Percentiles rank a stretch among this genome's conserved stretches.
phyloP scores from a whole-genome alignment of 768 basidiomycete genomes.

The Lactifluus subvellereus region DNA sequence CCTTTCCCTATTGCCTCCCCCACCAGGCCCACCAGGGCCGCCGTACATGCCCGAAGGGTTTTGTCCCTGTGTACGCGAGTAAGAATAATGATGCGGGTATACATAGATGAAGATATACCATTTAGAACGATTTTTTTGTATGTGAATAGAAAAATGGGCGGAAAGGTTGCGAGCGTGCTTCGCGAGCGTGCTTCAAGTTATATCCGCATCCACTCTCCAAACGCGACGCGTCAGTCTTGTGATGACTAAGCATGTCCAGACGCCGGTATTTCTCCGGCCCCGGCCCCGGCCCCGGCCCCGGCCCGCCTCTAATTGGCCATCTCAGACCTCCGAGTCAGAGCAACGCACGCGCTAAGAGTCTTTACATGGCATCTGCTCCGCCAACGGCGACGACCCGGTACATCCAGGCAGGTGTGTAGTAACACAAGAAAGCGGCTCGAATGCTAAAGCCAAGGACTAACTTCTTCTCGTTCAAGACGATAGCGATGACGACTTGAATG shows the following conservation, averaged over 20 bases:
- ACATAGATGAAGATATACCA: constrained; percentile 16
- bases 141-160: neutral
- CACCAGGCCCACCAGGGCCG: constrained; percentile 28
- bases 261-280: constrained; percentile 3
- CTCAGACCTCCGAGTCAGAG: neutral
- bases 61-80: constrained; percentile 51
- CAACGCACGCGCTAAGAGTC: neutral
- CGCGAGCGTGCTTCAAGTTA: constrained; percentile 17
- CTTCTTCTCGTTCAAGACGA: constrained; percentile 36
- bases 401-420: constrained; percentile 65
- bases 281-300: neutral
- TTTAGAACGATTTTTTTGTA: constrained; percentile 7
- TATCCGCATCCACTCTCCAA: neutral
- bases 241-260: constrained; percentile 17
- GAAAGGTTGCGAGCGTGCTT: constrained; percentile 13
- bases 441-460: neutral
- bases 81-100: neutral
- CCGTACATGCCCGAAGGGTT: constrained; percentile 55
- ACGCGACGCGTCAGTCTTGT: constrained; percentile 34
- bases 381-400: constrained; percentile 64
- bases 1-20: constrained; percentile 28
- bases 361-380: constrained; percentile 36
- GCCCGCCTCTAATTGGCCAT: neutral
- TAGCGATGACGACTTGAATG: constrained; percentile 79
- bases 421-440: no score